Evolutionary conservation across 2,329 filamentous ascomycete genomes (phyloP), one percentile per base, ranked within the genome.

Genomic region (Penicillium polonicum): DNA sequence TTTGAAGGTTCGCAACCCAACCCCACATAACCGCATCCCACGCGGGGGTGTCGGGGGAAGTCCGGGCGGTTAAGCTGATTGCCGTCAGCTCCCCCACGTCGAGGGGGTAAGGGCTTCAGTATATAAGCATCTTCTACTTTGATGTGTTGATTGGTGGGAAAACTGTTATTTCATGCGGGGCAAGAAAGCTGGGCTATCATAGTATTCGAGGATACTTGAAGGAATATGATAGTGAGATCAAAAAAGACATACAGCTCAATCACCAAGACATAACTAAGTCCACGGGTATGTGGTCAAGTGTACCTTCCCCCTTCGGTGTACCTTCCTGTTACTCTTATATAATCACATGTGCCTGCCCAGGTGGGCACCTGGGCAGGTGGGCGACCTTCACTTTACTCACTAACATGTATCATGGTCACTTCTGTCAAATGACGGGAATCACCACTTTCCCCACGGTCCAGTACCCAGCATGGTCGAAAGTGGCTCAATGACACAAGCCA

Each of bases 401-500:
- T 31, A 5, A 12, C 33, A 36, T 8, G 2, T 15, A 15, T 5
- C 12, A 1, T 2, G 1, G 13, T 15, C 31, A 15, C 5, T 15
- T 33, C 12, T 33, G 13, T 33, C 5, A 15, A 15, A 15, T 15
- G 0, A 13, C 5, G 13, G 5, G 31, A 15, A 33, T 33, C 5
- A 12, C 31, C 13, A 33, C 15, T 33, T 33, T 6, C 4, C 31
- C 31, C 31, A 15, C 13, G 5, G 31, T 33, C 13, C 2, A 33
- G 13, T 33, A 33, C 5, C 31, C 5, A 5, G 7, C 13, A 33
- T 33, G 31, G 6, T 33, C 3, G 5, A 33, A 33, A 33, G 44
- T 48, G 70, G 21, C 36, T 70, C 23, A 73, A 73, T 31, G 10
- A 13, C 10, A 31, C 4, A 12, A 13, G 1, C 29, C 29, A 31